These are phyloP conservation scores for Yamadazyma takamatsuzukensis DNA, from an alignment of 805 yeast species.

Conservation along the genomic window DNA sequence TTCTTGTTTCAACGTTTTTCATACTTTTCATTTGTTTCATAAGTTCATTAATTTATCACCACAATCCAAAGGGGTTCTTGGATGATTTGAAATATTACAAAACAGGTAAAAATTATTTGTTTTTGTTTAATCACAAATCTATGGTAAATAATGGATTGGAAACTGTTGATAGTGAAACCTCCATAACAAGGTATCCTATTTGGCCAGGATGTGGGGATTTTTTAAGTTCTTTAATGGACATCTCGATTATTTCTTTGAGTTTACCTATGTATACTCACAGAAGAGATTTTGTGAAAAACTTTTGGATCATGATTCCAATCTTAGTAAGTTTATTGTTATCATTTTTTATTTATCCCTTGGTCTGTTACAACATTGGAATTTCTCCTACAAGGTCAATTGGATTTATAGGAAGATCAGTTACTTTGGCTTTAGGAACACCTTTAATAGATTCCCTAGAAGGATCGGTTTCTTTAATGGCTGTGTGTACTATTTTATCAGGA, in stretches of 20 bases:
- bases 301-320: constrained; percentile 58
- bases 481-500: constrained; percentile 73
- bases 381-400: constrained; percentile 61
- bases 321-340: constrained; percentile 51
- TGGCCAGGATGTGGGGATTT: constrained; percentile 86
- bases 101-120: constrained; percentile 65
- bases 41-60: constrained; percentile 49
- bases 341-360: constrained; percentile 67
- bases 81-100: constrained; percentile 52
- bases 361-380: constrained; percentile 64
- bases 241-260: constrained; percentile 70
- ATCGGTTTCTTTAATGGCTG: constrained; percentile 69
- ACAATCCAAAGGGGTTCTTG: constrained; percentile 46
- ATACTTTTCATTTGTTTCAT: constrained; percentile 63
- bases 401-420: constrained; percentile 74
- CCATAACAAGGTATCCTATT: constrained; percentile 30
- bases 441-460: constrained; percentile 65
- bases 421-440: constrained; percentile 78
- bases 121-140: constrained; percentile 46
- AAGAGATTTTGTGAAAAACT: constrained; percentile 56
- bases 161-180: constrained; percentile 9
- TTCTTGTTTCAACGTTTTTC: constrained; percentile 60
- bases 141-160: constrained; percentile 25
- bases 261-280: constrained; percentile 77
- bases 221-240: constrained; percentile 66